Evolutionary conservation across 2,329 filamentous ascomycete genomes (phyloP).

Genomic region (Clarireedia monteithiana): DNA sequence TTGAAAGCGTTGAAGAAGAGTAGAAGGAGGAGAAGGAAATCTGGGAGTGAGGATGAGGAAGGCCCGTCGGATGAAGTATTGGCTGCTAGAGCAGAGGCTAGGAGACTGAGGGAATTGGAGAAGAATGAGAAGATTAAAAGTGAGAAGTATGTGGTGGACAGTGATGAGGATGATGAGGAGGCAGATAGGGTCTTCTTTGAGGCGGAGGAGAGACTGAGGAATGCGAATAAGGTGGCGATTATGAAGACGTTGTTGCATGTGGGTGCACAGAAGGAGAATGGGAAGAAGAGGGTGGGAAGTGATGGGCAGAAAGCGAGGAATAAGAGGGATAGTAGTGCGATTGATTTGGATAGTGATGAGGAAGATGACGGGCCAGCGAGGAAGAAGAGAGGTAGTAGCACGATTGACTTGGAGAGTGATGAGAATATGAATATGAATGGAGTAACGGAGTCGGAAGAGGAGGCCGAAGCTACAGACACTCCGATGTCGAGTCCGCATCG

Average conservation of each 20-base stretch:
- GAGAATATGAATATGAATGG: constrained; percentile 17
- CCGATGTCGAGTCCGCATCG: constrained; percentile 34
- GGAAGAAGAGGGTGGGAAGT: not conserved
- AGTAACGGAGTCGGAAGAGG: constrained; percentile 23
- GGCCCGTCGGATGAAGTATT: constrained; percentile 55
- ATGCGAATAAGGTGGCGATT: constrained; percentile 33
- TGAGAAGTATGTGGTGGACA: constrained; percentile 69
- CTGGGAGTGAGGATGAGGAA: constrained; percentile 35
- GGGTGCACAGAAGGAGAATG: constrained; percentile 13
- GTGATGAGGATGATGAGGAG: constrained; percentile 78
- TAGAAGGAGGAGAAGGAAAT: constrained; percentile 35
- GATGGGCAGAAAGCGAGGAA: constrained; percentile 10
- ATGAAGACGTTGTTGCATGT: constrained; percentile 26
- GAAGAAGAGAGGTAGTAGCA: constrained; percentile 12
- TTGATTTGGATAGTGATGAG: constrained; percentile 26
- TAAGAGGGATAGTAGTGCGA: constrained; percentile 20
- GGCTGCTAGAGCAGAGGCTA: constrained; percentile 49
- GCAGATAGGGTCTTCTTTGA: constrained; percentile 69
- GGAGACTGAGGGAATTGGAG: constrained; percentile 62
- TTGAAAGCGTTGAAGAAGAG: constrained; percentile 52
- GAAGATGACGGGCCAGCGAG: constrained; percentile 16
- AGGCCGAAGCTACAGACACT: constrained; percentile 31
- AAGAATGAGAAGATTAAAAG: constrained; percentile 78
- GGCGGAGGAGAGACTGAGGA: constrained; percentile 60
- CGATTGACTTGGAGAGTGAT: constrained; percentile 23